phyloP scores from a whole-genome alignment of 192 early-diverging fungal species.

The Umbelopsis ramanniana region DNA sequence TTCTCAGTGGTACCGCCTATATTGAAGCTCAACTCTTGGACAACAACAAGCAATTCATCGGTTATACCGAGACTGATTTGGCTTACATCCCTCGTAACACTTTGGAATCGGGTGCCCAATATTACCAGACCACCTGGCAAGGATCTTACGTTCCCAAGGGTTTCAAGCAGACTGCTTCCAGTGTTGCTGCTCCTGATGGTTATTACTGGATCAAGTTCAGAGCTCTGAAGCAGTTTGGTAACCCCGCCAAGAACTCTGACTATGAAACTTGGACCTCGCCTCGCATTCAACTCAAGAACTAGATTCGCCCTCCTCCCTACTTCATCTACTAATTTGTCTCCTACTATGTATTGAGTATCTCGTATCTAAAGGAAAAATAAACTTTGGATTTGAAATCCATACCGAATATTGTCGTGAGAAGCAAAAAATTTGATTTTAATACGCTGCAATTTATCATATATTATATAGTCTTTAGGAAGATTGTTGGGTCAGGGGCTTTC shows the following conservation, averaged over 20 bases:
- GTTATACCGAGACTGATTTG: conserved; percentile 20
- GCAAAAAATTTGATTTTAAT: no score
- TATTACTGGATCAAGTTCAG: conserved; percentile 28
- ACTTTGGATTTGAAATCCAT: no score
- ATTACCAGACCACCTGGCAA: conserved; percentile 28
- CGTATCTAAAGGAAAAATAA: no score
- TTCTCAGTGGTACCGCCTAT: conserved; percentile 33
- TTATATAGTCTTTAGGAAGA: no score
- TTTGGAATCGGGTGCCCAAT: neutral
- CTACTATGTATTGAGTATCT: no score
- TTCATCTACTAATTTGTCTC: neutral
- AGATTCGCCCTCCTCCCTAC: neutral
- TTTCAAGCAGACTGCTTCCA: neutral
- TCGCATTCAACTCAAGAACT: conserved; percentile 33
- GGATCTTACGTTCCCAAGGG: conserved; percentile 26
- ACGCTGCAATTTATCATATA: no score
- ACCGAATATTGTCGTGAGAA: no score
- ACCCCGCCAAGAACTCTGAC: conserved; percentile 30
- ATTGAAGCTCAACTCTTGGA: conserved; percentile 30
- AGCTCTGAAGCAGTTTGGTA: conserved; percentile 37
- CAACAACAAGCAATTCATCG: conserved; percentile 24
- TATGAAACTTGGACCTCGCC: conserved; percentile 28
- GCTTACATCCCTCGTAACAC: conserved; percentile 30
- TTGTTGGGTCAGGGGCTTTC: no score
- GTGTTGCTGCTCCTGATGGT: conserved; percentile 26